Evolutionary conservation across 2,329 filamentous ascomycete genomes (phyloP), one percentile per base, ranked within the genome.

Genomic region (Hypoxylon sp.): DNA sequence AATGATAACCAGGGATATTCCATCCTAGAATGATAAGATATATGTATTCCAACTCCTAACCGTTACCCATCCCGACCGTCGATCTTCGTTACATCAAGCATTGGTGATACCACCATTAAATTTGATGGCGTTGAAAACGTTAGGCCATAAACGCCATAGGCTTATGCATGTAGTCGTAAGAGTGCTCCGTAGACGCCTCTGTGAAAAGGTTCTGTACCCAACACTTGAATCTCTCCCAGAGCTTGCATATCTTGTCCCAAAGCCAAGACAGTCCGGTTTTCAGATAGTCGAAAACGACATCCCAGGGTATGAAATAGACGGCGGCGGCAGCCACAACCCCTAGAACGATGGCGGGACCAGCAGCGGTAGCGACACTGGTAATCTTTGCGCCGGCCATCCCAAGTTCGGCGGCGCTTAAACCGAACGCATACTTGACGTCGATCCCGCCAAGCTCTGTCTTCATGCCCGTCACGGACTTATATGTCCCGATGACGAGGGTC

Each of bases 201-300:
- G 44, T 49, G 42, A 58, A 58, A 3, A 58, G 42, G 14, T 46
- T 48, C 17, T 31, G 55, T 7, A 58, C 55, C 55, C 55, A 58
- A 4, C 55, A 48, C 27, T 58, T 58, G 42, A 58, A 58, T 17
- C 46, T 58, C 55, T 58, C 55, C 55, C 55, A 58, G 30, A 58
- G 55, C 30, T 58, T 58, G 55, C 55, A 49, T 7, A 58, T 58
- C 42, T 58, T 58, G 42, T 58, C 55, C 55, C 55, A 58, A 30
- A 58, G 31, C 55, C 55, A 58, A 30, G 42, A 48, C 20, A 58
- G 30, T 25, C 55, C 55, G 2, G 30, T 30, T 31, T 58, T 58
- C 1, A 58, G 17, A 6, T 58, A 58, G 30, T 58, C 55, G 31
- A 58, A 58, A 11, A 58, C 27, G 30, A 37, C 42, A 11, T 58